phyloP scores from a whole-genome alignment of 208 protist species.

The Acanthamoeba lugdunensis region DNA sequence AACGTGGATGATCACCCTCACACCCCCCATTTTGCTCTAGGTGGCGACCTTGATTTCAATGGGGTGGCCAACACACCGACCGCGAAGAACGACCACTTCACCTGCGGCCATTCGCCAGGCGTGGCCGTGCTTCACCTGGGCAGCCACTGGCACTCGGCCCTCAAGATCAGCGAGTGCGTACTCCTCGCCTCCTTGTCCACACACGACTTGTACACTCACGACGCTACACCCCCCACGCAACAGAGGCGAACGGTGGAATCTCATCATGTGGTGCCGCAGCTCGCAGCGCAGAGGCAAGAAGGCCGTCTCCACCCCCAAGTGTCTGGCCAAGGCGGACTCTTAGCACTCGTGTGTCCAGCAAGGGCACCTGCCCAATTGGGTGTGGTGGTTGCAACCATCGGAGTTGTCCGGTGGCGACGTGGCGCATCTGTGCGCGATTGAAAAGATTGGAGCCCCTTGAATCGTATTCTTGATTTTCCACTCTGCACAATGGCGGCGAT shows the following conservation, averaged over 20 bases:
- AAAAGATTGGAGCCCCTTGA: too few species aligned
- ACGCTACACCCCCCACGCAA: background rate
- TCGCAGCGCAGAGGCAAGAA: too few species aligned
- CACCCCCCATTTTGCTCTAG: background rate
- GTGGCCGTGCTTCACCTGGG: constrained; percentile 42
- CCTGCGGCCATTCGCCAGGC: background rate
- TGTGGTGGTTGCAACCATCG: too few species aligned
- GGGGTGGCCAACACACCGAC: constrained; percentile 37
- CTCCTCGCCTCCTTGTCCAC: background rate
- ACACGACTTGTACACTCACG: too few species aligned
- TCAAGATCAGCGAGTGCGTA: constrained; percentile 23
- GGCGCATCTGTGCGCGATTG: too few species aligned
- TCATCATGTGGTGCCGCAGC: constrained; percentile 66
- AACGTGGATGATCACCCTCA: too few species aligned
- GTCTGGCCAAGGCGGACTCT: too few species aligned
- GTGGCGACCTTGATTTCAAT: constrained; percentile 55
- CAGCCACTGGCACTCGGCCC: constrained; percentile 61
- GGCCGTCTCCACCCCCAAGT: too few species aligned
- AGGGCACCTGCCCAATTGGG: too few species aligned
- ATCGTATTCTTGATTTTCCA: too few species aligned
- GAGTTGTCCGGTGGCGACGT: too few species aligned
- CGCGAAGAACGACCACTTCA: constrained; percentile 38
- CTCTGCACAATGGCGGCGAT: background rate
- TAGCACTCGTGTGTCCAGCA: too few species aligned
- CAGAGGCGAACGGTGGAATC: constrained; percentile 57